Evolutionary conservation across 306 rosid genomes (phyloP).

Genomic region (Vigna mungo): DNA sequence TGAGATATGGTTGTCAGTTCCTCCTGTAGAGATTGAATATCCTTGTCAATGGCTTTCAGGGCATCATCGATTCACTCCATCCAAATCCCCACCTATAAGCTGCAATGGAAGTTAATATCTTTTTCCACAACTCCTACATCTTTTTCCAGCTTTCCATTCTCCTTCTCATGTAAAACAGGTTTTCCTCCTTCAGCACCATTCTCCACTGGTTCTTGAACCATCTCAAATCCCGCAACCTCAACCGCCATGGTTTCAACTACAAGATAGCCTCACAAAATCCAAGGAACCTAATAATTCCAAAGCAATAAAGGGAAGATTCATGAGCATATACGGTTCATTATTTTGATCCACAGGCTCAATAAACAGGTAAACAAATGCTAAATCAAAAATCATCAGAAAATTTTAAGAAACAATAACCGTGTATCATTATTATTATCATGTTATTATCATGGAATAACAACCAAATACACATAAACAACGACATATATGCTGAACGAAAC

Average conservation of each 20-base stretch:
- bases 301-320: conserved; percentile 29
- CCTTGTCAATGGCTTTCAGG: too few species aligned
- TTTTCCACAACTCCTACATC: too few species aligned
- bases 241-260: conserved; percentile 70
- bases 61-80: too few species aligned
- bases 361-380: conserved; percentile 22
- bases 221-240: conserved; percentile 89
- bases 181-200: conserved; percentile 54
- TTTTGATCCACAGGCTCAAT: conserved; percentile 29
- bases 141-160: conserved; percentile 65
- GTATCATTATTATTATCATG: neutral
- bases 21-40: too few species aligned
- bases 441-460: neutral
- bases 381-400: conserved; percentile 13
- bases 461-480: neutral
- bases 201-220: conserved; percentile 73
- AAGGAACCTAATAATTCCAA: conserved; percentile 52
- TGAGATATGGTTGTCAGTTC: too few species aligned
- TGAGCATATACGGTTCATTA: conserved; percentile 26
- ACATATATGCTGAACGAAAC: conserved; percentile 6
- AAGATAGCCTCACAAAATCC: conserved; percentile 50
- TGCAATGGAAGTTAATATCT: too few species aligned
- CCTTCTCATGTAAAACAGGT: conserved; percentile 56
- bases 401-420: neutral
- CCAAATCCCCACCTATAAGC: too few species aligned